A percentile compares a stretch with the other conserved stretches of the same genome.
phyloP scores from a whole-genome alignment of 2,329 filamentous ascomycete genomes.

The Corinectria fuckeliana region DNA sequence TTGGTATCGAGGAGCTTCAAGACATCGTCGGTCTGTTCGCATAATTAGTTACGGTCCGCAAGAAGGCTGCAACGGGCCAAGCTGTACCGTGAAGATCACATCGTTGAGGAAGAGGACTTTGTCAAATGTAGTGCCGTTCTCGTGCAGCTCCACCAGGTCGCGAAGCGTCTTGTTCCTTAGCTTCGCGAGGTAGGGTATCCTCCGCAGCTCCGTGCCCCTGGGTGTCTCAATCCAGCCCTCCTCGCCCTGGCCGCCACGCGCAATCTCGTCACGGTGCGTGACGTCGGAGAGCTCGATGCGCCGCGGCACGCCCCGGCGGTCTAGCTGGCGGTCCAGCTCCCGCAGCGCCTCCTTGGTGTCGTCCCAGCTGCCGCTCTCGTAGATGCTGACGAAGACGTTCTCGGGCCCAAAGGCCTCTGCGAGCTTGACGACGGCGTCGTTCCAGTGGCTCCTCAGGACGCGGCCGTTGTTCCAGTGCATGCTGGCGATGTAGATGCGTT shows the following conservation, averaged over 20 bases:
- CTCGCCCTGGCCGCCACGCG: conserved; percentile 47
- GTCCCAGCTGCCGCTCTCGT: conserved; percentile 74
- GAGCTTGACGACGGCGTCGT: conserved; percentile 63
- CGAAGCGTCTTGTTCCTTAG: conserved; percentile 69
- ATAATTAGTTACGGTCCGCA: neutral
- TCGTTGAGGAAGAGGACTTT: conserved; percentile 69
- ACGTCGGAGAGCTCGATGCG: conserved; percentile 64
- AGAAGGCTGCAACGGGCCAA: neutral
- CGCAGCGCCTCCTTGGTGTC: conserved; percentile 67
- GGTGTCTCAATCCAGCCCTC: conserved; percentile 72
- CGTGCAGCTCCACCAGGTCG: conserved; percentile 59
- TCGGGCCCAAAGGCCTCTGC: conserved; percentile 62
- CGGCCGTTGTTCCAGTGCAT: conserved; percentile 72
- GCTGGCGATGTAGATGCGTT: conserved; percentile 69
- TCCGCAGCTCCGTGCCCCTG: conserved; percentile 60
- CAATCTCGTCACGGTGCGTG: conserved; percentile 64
- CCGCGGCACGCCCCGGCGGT: conserved; percentile 56
- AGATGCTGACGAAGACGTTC: conserved; percentile 72
- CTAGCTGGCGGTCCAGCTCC: conserved; percentile 62
- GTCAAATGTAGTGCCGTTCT: conserved; percentile 60
- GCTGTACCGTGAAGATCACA: conserved; percentile 64
- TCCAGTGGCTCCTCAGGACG: conserved; percentile 69
- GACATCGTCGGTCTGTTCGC: conserved; percentile 58
- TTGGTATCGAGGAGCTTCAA: conserved; percentile 63
- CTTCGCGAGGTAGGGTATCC: conserved; percentile 72